Percentiles rank a stretch among this genome's conserved stretches.
These are phyloP conservation scores for Begonia masoniana DNA, from an alignment of 306 rosid genomes.

Conservation along the genomic window DNA sequence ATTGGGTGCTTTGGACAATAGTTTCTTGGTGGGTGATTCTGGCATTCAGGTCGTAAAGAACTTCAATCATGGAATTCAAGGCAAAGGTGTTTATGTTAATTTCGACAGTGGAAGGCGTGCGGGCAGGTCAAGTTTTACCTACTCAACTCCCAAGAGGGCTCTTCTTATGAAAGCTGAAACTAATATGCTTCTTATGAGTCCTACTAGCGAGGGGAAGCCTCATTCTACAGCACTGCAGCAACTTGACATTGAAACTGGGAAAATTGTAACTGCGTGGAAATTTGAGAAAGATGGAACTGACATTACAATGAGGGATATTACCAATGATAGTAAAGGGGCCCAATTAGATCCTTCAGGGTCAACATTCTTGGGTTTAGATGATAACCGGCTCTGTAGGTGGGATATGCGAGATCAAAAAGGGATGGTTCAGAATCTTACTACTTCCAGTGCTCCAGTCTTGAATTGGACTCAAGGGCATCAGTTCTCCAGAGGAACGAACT, in stretches of 20 bases:
- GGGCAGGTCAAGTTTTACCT: constrained; percentile 18
- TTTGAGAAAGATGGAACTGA: constrained; percentile 90
- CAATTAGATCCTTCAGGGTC: constrained; percentile 95
- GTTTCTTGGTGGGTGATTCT: constrained; percentile 72
- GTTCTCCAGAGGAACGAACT: constrained; percentile 85
- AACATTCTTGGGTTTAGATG: constrained; percentile 89
- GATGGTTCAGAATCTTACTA: constrained; percentile 75
- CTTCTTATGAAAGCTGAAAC: constrained; percentile 92
- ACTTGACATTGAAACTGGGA: constrained; percentile 88
- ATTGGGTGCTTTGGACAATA: constrained; percentile 86
- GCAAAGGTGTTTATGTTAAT: constrained; percentile 80
- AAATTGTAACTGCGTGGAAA: constrained; percentile 81
- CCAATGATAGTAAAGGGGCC: constrained; percentile 82
- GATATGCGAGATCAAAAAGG: constrained; percentile 96
- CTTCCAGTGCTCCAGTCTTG: constrained; percentile 48
- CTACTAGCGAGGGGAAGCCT: constrained; percentile 51
- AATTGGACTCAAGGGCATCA: constrained; percentile 97
- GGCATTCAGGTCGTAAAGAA: constrained; percentile 96
- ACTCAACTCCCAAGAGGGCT: constrained; percentile 69
- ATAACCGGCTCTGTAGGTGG: constrained; percentile 96
- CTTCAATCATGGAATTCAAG: constrained; percentile 73
- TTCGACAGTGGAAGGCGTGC: constrained; percentile 35
- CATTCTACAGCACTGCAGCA: constrained; percentile 78
- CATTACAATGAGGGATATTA: constrained; percentile 82
- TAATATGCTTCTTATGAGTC: constrained; percentile 97